Evolutionary conservation across 164 flowering plant species (phyloP).

Genomic region (Vitis labrusca): DNA sequence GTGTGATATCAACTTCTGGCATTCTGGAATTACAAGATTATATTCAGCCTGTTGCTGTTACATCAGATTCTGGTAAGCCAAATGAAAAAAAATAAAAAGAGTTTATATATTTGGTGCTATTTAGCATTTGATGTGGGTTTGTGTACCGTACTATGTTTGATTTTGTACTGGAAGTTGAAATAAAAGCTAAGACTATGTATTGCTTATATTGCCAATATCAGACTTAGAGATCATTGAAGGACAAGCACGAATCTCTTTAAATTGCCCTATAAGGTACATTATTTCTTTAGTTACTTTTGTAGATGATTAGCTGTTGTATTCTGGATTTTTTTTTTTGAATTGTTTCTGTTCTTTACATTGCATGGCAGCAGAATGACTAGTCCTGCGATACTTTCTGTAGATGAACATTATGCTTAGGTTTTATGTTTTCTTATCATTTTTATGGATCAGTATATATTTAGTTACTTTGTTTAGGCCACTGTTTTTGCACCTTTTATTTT

Average conservation of each 20-base stretch:
- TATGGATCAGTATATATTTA: too few relatives aligned
- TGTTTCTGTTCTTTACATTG: too few relatives aligned
- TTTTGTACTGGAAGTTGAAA: background rate
- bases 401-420: too few relatives aligned
- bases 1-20: background rate
- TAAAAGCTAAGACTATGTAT: background rate
- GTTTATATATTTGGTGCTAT: background rate
- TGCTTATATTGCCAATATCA: background rate
- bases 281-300: too few relatives aligned
- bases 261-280: constrained; percentile 10
- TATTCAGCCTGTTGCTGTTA: constrained; percentile 10
- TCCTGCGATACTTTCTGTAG: too few relatives aligned
- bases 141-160: too few relatives aligned
- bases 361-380: too few relatives aligned
- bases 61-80: constrained; percentile 1
- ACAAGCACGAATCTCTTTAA: constrained; percentile 8
- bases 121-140: background rate
- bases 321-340: too few relatives aligned
- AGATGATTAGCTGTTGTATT: too few relatives aligned
- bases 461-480: too few relatives aligned
- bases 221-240: constrained; percentile 7
- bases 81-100: background rate
- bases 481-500: too few relatives aligned
- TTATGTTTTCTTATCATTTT: too few relatives aligned
- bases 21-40: background rate